Evolutionary conservation across 345 rosid genomes (phyloP).

Genomic region (Zanthoxylum bungeanum): DNA sequence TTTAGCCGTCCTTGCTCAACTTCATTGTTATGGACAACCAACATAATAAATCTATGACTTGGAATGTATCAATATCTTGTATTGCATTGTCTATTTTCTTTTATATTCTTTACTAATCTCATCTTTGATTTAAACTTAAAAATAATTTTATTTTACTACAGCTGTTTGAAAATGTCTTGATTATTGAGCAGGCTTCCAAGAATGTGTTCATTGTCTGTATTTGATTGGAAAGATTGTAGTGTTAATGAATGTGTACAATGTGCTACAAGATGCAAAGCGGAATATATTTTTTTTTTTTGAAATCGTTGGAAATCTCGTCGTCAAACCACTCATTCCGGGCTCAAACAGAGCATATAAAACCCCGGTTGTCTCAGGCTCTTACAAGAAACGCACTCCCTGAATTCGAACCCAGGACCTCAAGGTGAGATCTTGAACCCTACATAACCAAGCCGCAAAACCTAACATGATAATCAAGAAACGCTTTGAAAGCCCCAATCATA

Average conservation of each 20-base stretch:
- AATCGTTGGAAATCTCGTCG: too few relatives aligned
- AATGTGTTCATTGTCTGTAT: background rate
- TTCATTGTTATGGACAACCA: background rate
- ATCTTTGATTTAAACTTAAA: background rate
- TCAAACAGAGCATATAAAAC: too few relatives aligned
- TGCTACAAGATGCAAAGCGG: background rate
- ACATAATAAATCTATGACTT: background rate
- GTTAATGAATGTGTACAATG: background rate
- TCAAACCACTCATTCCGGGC: too few relatives aligned
- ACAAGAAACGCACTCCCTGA: too few relatives aligned
- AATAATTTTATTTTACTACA: background rate
- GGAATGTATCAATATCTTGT: background rate
- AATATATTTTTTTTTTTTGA: too few relatives aligned
- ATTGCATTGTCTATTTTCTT: background rate
- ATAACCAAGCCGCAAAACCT: too few relatives aligned
- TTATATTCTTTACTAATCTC: background rate
- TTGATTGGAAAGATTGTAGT: background rate
- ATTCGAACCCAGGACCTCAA: too few relatives aligned
- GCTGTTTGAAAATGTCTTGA: background rate
- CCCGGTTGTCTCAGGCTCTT: too few relatives aligned
- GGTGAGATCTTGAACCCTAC: too few relatives aligned
- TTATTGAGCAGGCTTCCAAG: background rate
- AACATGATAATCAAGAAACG: background rate
- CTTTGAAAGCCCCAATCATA: background rate
- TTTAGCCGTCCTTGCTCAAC: slow-evolving; percentile 9